Evolutionary conservation across 192 early-diverging fungal genomes (phyloP).

Genomic region (Haplosporangium gracile): DNA sequence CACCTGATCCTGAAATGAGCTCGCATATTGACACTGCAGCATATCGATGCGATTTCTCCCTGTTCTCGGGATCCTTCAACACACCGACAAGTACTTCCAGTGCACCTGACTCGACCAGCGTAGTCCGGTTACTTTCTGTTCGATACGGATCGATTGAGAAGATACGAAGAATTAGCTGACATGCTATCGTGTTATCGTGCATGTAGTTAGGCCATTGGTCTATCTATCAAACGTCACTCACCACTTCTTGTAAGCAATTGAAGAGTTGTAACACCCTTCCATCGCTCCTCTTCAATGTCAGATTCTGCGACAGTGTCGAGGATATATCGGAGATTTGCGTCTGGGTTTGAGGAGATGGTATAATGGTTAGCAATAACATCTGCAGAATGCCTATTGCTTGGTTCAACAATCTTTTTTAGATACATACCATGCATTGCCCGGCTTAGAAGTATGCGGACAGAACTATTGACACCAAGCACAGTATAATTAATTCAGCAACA

Average conservation of each 20-base stretch:
- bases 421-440: slow-evolving; percentile 77
- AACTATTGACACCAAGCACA: slow-evolving; percentile 54
- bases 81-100: slow-evolving; percentile 70
- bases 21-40: slow-evolving; percentile 80
- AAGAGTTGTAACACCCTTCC: slow-evolving; percentile 72
- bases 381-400: not conserved
- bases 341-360: slow-evolving; percentile 32
- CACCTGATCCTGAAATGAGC: slow-evolving; percentile 72
- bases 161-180: not conserved
- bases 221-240: slow-evolving; percentile 22
- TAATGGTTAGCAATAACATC: not conserved
- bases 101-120: slow-evolving; percentile 70
- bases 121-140: slow-evolving; percentile 69
- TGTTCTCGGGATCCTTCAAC: slow-evolving; percentile 62
- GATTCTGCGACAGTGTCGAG: slow-evolving; percentile 65
- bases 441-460: slow-evolving; percentile 79
- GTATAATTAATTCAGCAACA: not conserved
- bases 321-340: slow-evolving; percentile 67
- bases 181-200: not conserved
- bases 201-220: not conserved
- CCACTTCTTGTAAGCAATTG: slow-evolving; percentile 77
- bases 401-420: not conserved
- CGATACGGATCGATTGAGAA: not conserved
- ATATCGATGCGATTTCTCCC: slow-evolving; percentile 71
- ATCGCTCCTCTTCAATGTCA: slow-evolving; percentile 59